Base-by-base conservation (phyloP, 192 early-diverging fungal genomes). In the Linnemannia zychae region DNA sequence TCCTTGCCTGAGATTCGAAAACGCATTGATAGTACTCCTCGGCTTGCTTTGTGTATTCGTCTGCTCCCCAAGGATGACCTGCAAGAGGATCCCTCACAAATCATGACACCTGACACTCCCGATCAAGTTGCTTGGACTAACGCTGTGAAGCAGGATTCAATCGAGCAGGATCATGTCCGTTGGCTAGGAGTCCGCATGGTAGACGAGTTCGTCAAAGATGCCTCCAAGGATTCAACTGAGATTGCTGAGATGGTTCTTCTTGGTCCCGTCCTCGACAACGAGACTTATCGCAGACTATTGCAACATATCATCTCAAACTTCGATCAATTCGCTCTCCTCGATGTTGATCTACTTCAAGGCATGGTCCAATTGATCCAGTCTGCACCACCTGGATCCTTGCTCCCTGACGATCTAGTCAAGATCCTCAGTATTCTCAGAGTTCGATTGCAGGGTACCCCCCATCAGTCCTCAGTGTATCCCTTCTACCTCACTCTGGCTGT, bases 391-490 rank as follows among this genome's bases (percentile, higher is more conserved):
- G 65, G 46, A 0, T 67, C 20, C 46, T 38, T 76, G 4, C 16
- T 31, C 24, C 6, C 57, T 9, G 74, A 65, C 44, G 74, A 76
- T 63, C 38, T 76, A 28, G 74, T 76, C 74, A 65, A 67, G 38
- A 76, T 67, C n/a, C 40, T 76, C 0, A 7, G 46, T 1, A 24
- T 65, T 20, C 60, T 76, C 16, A 65, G 28, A 22, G 20, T 36
- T 44, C 63, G 40, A 5, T 34, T 76, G 12, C 57, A 76, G 38
- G 24, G 7, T 0, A 76, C 74, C 0, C 74, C 66, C 17, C 24
- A 16, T 11, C 60, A 76, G 44, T 67, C 74, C n/a, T n/a, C n/a
- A n/a, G n/a, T n/a, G n/a, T n/a, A n/a, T n/a, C n/a, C n/a, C n/a
- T n/a, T n/a, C n/a, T n/a, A n/a, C n/a, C n/a, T n/a, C n/a, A n/a